These are phyloP conservation scores for Metarhizium robertsii DNA, from an alignment of 2,329 filamentous ascomycete genomes.

Conservation along the genomic window DNA sequence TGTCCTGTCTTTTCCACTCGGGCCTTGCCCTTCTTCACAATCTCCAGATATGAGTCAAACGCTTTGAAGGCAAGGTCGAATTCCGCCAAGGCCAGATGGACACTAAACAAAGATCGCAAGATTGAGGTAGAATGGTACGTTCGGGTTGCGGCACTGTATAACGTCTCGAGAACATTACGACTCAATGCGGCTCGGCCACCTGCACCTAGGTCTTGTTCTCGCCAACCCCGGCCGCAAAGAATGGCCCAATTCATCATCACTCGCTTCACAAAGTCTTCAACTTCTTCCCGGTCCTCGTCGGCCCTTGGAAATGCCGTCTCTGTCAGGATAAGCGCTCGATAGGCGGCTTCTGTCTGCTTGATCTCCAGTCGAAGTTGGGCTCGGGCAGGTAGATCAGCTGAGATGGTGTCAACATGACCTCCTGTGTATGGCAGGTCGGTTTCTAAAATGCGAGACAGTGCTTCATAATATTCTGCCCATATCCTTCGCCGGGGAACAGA, in stretches of 20 bases:
- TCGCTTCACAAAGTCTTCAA: constrained; percentile 73
- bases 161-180: constrained; percentile 70
- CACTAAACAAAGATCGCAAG: constrained; percentile 74
- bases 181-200: constrained; percentile 70
- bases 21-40: constrained; percentile 77
- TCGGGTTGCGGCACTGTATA: constrained; percentile 85
- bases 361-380: constrained; percentile 65
- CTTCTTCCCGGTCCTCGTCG: constrained; percentile 64
- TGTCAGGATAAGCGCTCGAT: constrained; percentile 67
- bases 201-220: constrained; percentile 68
- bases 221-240: constrained; percentile 71
- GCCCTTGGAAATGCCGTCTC: constrained; percentile 81
- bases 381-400: constrained; percentile 44
- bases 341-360: constrained; percentile 67
- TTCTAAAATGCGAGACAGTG: constrained; percentile 68
- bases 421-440: constrained; percentile 52
- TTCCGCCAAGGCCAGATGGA: constrained; percentile 80
- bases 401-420: constrained; percentile 30
- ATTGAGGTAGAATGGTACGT: constrained; percentile 93
- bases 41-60: constrained; percentile 84
- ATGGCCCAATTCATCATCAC: constrained; percentile 81
- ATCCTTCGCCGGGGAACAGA: constrained; percentile 56
- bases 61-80: constrained; percentile 88
- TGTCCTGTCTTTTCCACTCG: constrained; percentile 72
- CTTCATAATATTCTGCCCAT: constrained; percentile 79